Evolutionary conservation across 495 filamentous ascomycete species (phyloP), one percentile per base, ranked within the genome.

Genomic region (Daldinia grandis): DNA sequence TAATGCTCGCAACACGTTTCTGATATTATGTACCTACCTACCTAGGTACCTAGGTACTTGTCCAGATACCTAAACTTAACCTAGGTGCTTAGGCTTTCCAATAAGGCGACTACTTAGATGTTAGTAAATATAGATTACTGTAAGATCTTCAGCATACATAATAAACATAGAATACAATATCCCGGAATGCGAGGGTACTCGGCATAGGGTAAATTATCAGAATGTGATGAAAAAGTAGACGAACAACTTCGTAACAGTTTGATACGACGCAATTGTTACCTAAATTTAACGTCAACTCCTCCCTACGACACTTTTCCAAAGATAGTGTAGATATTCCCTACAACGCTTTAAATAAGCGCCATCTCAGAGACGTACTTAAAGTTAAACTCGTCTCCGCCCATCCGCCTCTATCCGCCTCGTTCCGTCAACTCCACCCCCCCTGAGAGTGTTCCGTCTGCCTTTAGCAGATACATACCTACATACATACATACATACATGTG

Each of bases 251-350:
- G 56, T 51, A 71, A 71, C 53, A 47, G 37, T 19, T 21, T 8
- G 17, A 56, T n/a, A 27, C 49, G 47, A 63, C 49, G 64, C 55
- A 68, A 64, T 68, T 64, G 42, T 64, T 68, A 68, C 53, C 49
- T 64, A 68, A 61, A 31, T 28, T n/a, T 24, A 40, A 68, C 64
- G 69, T 72, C 69, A 72, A 68, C 4, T 24, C 25, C 6, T 5
- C 24, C 38, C 1, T 28, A 21, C 17, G 4, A 4, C 17, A 24
- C 19, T 24, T 21, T 21, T 10, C 42, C 19, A 47, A 9, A 47
- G 42, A 44, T 0, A 9, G 19, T 47, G 19, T 47, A 47, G 9
- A 47, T 12, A 10, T 2, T 10, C 4, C 30, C 15, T 19, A 31
- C 35, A 55, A 55, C 5, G 28, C 55, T 33, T 42, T 40, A 51